Base-by-base conservation (phyloP, 2,329 filamentous ascomycete genomes). In the Claviceps digitariae region DNA sequence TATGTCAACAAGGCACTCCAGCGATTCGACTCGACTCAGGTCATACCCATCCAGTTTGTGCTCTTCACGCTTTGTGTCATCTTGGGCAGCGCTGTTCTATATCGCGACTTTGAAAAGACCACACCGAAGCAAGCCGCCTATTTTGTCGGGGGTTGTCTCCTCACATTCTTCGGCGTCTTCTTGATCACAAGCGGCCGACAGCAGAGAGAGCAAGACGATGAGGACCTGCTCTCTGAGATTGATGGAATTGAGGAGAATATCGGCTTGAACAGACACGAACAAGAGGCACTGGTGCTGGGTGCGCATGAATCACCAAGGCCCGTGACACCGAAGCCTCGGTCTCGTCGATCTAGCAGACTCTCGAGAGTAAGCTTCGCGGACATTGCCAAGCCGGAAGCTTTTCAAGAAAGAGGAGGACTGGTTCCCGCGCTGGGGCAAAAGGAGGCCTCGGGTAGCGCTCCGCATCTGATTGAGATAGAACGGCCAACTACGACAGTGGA, bases 131-230 rank as follows among this genome's bases (percentile, higher is more conserved):
- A 88, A 62, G 87, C 87, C 2, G 72, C 74, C 54, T 95, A 95
- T 62, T 98, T 98, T 63, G 72, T 95, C 13, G 88, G 87, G 23
- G 93, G 93, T 40, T 98, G 93, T 68, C 75, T 88, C 4, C 71
- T 98, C 58, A 98, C 93, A 1, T 98, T 98, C 67, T 83, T 91
- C 55, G 93, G 93, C 10, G 93, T 98, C n/a, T 97, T 93, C 69
- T 79, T 96, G 59, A 96, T 98, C 63, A 97, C 93, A 1, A 95
- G 86, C 62, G 90, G 89, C 52, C 78, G 90, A 59, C 73, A 78
- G 50, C 71, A 74, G 12, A 77, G 77, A 20, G 73, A 78, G n/a
- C 76, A 81, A 3, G 76, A 81, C 3, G 79, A 83, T 20, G 64
- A 70, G 20, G 76, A 79, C n/a, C 57, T 63, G 8, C 60, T 79